phyloP scores from a whole-genome alignment of 306 rosid genomes.

The Cucumis cinereus region DNA sequence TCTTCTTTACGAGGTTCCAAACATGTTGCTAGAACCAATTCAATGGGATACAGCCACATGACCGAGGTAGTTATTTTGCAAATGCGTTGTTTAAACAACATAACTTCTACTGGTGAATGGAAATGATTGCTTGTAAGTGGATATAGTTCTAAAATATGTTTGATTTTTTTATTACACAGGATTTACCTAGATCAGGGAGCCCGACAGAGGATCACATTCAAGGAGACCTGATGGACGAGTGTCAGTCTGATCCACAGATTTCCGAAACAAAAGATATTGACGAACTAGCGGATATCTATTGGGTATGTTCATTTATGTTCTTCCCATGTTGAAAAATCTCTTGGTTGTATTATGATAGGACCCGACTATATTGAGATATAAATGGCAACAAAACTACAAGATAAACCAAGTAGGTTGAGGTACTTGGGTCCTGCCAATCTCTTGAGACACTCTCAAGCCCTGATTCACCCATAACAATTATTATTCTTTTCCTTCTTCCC shows the following conservation, averaged over 20 bases:
- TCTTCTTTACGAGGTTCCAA: conserved; percentile 24
- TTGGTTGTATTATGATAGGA: background rate
- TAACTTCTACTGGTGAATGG: background rate
- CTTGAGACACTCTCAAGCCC: too few species aligned
- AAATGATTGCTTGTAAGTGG: conserved; percentile 17
- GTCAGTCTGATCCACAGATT: conserved; percentile 32
- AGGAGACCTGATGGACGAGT: conserved; percentile 37
- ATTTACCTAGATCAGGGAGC: conserved; percentile 31
- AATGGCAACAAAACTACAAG: too few species aligned
- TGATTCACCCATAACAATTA: too few species aligned
- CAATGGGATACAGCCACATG: conserved; percentile 22
- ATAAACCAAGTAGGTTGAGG: too few species aligned
- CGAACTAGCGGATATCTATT: conserved; percentile 49
- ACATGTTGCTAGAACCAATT: conserved; percentile 28
- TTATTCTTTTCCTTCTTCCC: too few species aligned
- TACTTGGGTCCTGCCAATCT: too few species aligned
- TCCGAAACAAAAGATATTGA: conserved; percentile 44
- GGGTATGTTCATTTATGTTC: conserved; percentile 48
- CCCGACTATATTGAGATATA: too few species aligned
- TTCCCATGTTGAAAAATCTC: background rate
- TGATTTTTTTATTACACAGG: conserved; percentile 26
- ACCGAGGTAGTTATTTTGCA: conserved; percentile 40
- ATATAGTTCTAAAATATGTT: conserved; percentile 3
- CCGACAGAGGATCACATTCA: conserved; percentile 35
- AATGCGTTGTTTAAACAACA: background rate